Percentiles rank a stretch among this genome's conserved stretches.
Evolutionary conservation across 306 rosid genomes (phyloP).

Genomic region (Medicago arabica): DNA sequence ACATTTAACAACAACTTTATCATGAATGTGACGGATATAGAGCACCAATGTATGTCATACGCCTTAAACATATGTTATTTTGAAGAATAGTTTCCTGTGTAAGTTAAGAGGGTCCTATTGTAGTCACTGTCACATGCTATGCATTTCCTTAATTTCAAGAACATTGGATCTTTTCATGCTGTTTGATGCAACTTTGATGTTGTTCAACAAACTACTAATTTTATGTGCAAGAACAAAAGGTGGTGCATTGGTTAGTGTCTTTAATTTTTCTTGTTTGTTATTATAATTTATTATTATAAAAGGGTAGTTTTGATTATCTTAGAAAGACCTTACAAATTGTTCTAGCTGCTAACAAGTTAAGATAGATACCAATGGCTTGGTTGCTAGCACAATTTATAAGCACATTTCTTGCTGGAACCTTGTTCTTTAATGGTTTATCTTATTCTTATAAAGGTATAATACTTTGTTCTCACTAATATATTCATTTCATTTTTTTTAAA

Average conservation of each 20-base stretch:
- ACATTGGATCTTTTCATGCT: conserved; percentile 56
- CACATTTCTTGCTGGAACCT: conserved; percentile 46
- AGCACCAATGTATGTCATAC: background rate
- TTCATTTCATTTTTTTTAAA: background rate
- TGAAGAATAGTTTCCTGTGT: background rate
- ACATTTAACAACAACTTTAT: background rate
- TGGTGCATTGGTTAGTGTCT: background rate
- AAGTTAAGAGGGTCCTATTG: conserved; percentile 1
- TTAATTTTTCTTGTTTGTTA: conserved; percentile 20
- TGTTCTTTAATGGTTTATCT: conserved; percentile 48
- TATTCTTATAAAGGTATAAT: conserved; percentile 44
- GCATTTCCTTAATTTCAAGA: conserved; percentile 42
- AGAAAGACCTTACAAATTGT: conserved; percentile 30
- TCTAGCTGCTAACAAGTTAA: conserved; percentile 31
- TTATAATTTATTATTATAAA: conserved; percentile 30
- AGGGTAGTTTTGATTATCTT: conserved; percentile 18
- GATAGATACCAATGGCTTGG: conserved; percentile 41
- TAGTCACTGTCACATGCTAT: conserved; percentile 39
- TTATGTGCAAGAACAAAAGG: conserved; percentile 16
- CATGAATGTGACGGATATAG: background rate
- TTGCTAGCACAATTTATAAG: conserved; percentile 21
- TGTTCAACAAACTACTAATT: conserved; percentile 54
- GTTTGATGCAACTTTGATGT: conserved; percentile 31
- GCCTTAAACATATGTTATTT: background rate
- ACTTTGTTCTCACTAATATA: conserved; percentile 1